Evolutionary conservation across 345 rosid genomes (phyloP).

Genomic region (Barbarea vulgaris): DNA sequence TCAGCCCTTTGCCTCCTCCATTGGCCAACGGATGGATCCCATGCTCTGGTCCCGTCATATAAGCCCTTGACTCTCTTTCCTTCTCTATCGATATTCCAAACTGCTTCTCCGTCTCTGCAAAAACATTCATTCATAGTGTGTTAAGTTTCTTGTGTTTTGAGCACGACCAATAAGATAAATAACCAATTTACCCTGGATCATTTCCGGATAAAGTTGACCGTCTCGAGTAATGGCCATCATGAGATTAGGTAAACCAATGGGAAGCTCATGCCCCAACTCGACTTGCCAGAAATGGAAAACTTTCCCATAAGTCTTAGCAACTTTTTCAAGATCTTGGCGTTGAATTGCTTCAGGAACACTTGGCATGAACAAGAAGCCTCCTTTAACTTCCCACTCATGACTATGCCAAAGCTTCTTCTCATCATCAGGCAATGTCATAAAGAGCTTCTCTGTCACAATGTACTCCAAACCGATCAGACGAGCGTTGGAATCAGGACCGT

Average conservation of each 20-base stretch:
- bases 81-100: constrained; percentile 52
- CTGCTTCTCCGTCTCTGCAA: constrained; percentile 53
- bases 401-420: constrained; percentile 86
- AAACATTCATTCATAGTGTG: neutral
- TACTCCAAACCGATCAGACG: constrained; percentile 78
- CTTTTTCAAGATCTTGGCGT: constrained; percentile 69
- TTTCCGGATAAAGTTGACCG: constrained; percentile 61
- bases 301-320: constrained; percentile 71
- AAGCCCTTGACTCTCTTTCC: constrained; percentile 55
- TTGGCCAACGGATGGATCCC: constrained; percentile 78
- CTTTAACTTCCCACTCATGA: constrained; percentile 81
- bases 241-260: constrained; percentile 70
- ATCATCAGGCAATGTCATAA: constrained; percentile 60
- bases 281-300: constrained; percentile 87
- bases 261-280: constrained; percentile 70
- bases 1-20: constrained; percentile 63
- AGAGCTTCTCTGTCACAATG: constrained; percentile 67
- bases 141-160: neutral
- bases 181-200: constrained; percentile 41
- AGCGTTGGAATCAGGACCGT: constrained; percentile 52
- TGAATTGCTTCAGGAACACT: constrained; percentile 60
- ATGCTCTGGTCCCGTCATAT: constrained; percentile 61
- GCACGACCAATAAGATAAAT: neutral
- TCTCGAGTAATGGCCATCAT: constrained; percentile 78
- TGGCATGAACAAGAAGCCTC: constrained; percentile 77